phyloP scores from a whole-genome alignment of 2,329 filamentous ascomycete genomes.

The Microsporum audouinii region DNA sequence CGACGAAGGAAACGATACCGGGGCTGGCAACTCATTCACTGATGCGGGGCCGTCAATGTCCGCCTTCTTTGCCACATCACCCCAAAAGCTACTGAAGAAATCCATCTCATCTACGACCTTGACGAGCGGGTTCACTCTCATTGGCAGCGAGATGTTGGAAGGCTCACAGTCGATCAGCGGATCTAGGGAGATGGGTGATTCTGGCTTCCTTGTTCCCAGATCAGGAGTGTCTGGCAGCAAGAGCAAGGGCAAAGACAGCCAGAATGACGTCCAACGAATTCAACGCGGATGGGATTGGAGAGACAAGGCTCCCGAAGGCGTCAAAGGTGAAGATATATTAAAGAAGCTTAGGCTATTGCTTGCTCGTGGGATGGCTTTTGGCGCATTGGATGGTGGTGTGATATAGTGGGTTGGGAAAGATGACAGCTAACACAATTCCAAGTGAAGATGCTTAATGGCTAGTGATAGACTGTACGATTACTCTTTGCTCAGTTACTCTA shows the following conservation, averaged over 20 bases:
- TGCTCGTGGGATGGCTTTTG: constrained; percentile 53
- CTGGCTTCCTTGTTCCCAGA: constrained; percentile 37
- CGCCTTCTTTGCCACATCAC: constrained; percentile 37
- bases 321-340: constrained; percentile 59
- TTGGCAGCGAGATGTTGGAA: constrained; percentile 61
- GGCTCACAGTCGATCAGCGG: constrained; percentile 21
- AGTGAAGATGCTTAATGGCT: background rate
- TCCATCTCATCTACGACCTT: constrained; percentile 45
- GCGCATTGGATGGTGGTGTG: constrained; percentile 21
- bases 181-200: constrained; percentile 22
- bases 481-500: background rate
- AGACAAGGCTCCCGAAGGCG: constrained; percentile 44
- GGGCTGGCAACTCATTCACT: constrained; percentile 7
- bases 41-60: constrained; percentile 12
- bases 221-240: constrained; percentile 4
- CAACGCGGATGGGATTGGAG: constrained; percentile 65
- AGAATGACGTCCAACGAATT: constrained; percentile 22
- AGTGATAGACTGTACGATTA: background rate
- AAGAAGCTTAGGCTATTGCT: constrained; percentile 59
- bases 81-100: constrained; percentile 57
- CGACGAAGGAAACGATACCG: constrained; percentile 31
- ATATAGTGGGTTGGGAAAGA: background rate
- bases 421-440: background rate
- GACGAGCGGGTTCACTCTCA: constrained; percentile 54
- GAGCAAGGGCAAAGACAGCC: constrained; percentile 8